A percentile compares a stretch with the other conserved stretches of the same genome.
Conservation (phyloP, 306 rosid species). For the Begonia peltatifolia region DNA sequence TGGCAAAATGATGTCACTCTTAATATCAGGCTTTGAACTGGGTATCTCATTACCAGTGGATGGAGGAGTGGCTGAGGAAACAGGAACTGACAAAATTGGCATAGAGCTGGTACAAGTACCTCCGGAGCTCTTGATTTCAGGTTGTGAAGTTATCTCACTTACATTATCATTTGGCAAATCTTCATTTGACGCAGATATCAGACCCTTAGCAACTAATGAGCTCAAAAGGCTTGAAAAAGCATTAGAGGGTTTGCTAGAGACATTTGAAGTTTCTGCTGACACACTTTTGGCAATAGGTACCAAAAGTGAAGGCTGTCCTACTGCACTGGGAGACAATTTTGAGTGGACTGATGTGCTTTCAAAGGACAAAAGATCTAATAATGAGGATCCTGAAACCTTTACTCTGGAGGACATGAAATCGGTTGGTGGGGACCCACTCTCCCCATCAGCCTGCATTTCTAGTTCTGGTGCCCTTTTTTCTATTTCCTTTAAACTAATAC, state of each 20-base stretch:
- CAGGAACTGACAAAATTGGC: constrained; percentile 32
- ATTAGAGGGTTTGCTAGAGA: constrained; percentile 23
- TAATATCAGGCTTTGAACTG: constrained; percentile 16
- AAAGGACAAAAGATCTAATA: constrained; percentile 29
- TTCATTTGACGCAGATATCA: constrained; percentile 53
- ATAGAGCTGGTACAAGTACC: constrained; percentile 20
- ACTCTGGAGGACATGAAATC: constrained; percentile 24
- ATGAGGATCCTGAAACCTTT: constrained; percentile 21
- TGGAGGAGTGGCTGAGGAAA: constrained; percentile 22
- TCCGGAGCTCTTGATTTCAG: constrained; percentile 24
- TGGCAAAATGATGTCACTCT: constrained; percentile 17
- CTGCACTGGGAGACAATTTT: constrained; percentile 25
- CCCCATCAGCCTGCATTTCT: constrained; percentile 24
- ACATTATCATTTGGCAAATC: constrained; percentile 24
- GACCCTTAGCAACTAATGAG: constrained; percentile 79
- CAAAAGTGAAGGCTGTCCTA: constrained; percentile 29
- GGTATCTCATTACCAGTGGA: constrained; percentile 23
- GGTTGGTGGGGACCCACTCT: constrained; percentile 24
- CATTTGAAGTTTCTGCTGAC: constrained; percentile 31
- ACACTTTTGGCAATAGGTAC: constrained; percentile 22
- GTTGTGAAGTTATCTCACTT: constrained; percentile 20
- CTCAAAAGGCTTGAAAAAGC: constrained; percentile 72
- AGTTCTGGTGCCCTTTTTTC: constrained; percentile 29
- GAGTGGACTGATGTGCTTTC: constrained; percentile 24
- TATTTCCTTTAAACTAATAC: constrained; percentile 18